Evolutionary conservation across 176 grass and related monocot species (phyloP), one percentile per base, ranked within the genome.

Genomic region (Microstegium vimineum): DNA sequence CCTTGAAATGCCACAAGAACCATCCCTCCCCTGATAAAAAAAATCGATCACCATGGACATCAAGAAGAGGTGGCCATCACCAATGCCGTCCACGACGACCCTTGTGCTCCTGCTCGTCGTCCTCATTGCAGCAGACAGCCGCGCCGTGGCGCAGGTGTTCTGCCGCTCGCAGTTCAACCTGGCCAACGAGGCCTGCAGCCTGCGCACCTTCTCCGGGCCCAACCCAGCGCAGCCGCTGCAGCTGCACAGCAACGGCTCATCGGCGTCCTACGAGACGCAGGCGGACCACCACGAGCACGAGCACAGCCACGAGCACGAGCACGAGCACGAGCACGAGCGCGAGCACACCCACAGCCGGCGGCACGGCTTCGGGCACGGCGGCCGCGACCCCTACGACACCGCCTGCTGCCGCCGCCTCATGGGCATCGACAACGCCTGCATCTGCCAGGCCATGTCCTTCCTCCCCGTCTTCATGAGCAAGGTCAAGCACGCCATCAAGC

Each of bases 171-270:
- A 96, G 72, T 87, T 93, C 79, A 92, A 85, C 37, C 81, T 96
- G 11, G 90, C 90, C 16, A 94, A 90, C 43, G 87, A 94, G 87
- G 93, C 90, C 13, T 96, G 94, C 88, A 93, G 83, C 81, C 81
- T 89, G 72, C 43, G 77, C 67, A 30, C 43, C 4, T 77, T 81
- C 63, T 10, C 75, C 8, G 89, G 72, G 45, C 40, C 9, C 6
- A 89, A 82, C 75, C 84, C 60, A 80, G 74, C 66, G 25, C 35
- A 66, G 25, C 87, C 83, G 17, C 77, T 60, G 79, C 47, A 37
- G 62, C 82, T 83, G 45, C 69, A 77, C 68, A 88, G 86, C 75
- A 79, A 79, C 78, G 46, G 46, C 33, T 69, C 78, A 6, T 73
- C 91, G 1, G 62, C 73, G 10, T 73, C 88, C 62, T 81, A 67